phyloP scores from a whole-genome alignment of 225 moss, liverwort and hornwort genomes.

The Rhytidiadelphus loreus region DNA sequence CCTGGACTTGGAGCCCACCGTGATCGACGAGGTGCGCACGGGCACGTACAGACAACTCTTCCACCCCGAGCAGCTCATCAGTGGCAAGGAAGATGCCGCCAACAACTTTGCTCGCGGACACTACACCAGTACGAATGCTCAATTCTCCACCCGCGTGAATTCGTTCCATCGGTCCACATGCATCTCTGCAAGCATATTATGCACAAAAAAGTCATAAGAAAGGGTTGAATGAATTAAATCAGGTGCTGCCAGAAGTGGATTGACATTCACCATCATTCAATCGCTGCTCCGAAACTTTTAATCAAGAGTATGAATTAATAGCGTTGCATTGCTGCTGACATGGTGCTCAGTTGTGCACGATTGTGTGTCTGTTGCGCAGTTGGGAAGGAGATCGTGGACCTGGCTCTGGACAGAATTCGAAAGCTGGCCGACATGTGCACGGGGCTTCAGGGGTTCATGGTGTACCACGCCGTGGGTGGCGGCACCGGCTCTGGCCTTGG shows the following conservation, averaged over 20 bases:
- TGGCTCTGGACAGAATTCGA: neutral
- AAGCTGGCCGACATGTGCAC: neutral
- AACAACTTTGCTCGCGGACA: slow-evolving; percentile 56
- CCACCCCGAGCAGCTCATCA: slow-evolving; percentile 49
- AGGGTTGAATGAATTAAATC: neutral
- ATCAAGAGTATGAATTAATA: too few species aligned
- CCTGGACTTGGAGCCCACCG: neutral
- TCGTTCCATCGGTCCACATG: neutral
- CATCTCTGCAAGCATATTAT: neutral
- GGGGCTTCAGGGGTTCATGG: neutral
- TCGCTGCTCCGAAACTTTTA: neutral
- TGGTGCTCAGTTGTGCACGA: neutral
- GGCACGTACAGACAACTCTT: slow-evolving; percentile 2
- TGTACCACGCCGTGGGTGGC: neutral
- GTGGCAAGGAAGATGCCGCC: slow-evolving; percentile 47
- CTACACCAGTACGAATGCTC: slow-evolving; percentile 16
- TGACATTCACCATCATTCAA: neutral
- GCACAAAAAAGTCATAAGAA: too few species aligned
- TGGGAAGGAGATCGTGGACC: neutral
- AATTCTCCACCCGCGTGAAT: neutral
- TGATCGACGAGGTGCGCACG: neutral
- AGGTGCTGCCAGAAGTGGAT: too few species aligned
- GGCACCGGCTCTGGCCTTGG: neutral
- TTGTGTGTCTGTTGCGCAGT: neutral
- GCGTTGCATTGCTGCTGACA: neutral